A percentile compares a stretch with the other conserved stretches of the same genome.
Conservation (phyloP, 148 eudicot genomes). For the Gaultheria prostrata region DNA sequence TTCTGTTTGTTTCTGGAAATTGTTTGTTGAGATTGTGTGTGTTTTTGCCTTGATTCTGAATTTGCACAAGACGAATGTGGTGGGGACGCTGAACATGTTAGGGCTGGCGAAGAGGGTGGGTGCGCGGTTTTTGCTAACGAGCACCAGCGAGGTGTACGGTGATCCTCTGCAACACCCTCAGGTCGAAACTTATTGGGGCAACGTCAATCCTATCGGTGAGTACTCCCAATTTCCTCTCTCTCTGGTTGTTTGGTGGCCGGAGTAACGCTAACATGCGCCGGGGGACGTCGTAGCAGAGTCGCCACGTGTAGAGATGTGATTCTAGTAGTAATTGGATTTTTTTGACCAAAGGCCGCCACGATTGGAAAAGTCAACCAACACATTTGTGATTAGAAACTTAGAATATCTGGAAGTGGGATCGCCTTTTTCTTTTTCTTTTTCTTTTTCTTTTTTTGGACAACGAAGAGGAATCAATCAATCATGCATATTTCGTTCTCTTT, state of each 20-base stretch:
- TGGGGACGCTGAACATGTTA: constrained; percentile 93
- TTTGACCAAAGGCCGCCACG: neutral
- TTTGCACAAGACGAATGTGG: constrained; percentile 94
- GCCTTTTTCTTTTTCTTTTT: neutral
- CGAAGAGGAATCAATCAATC: too few species aligned
- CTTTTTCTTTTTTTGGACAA: too few species aligned
- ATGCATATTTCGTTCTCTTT: too few species aligned
- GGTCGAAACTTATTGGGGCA: constrained; percentile 96
- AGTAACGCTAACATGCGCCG: neutral
- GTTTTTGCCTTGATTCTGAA: constrained; percentile 13
- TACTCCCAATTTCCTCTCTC: constrained; percentile 11
- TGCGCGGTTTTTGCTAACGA: constrained; percentile 85
- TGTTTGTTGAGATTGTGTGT: constrained; percentile 1
- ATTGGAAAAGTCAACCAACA: neutral
- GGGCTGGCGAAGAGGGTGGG: constrained; percentile 97
- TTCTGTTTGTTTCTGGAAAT: neutral
- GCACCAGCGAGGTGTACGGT: constrained; percentile 99
- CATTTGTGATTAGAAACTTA: neutral
- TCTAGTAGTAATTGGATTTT: neutral
- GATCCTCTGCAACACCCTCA: constrained; percentile 97
- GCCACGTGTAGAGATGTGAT: neutral
- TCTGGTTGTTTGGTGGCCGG: neutral
- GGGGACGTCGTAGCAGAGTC: neutral
- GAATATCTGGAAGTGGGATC: neutral
- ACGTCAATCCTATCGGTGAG: constrained; percentile 92